Percentiles rank a stretch among this genome's conserved stretches.
Evolutionary conservation across 75 land plant genomes (phyloP).

Genomic region (Sequoiadendron giganteum): DNA sequence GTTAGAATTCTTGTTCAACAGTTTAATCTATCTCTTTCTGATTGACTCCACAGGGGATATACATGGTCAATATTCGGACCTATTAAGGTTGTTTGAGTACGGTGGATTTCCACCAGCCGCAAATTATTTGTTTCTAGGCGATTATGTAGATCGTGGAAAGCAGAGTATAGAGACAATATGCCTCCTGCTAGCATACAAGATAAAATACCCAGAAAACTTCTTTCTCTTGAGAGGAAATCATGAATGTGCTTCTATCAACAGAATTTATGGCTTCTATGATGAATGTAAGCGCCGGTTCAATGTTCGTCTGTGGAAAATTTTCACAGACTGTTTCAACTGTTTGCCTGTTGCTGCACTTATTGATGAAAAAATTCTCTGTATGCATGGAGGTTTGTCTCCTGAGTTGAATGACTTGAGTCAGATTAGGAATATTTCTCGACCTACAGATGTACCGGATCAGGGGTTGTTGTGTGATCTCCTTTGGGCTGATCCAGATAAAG

Average conservation of each 20-base stretch:
- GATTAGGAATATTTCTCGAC: conserved; percentile 48
- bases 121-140: conserved; percentile 62
- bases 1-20: neutral
- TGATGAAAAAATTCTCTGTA: conserved; percentile 64
- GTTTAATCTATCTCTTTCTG: neutral
- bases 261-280: conserved; percentile 70
- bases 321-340: conserved; percentile 68
- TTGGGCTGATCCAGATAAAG: conserved; percentile 70
- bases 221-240: conserved; percentile 65
- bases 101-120: conserved; percentile 56
- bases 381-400: conserved; percentile 75
- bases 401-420: conserved; percentile 53
- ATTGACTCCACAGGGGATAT: conserved; percentile 44
- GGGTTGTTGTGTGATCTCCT: conserved; percentile 60
- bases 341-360: conserved; percentile 61
- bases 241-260: conserved; percentile 66
- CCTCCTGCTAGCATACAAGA: conserved; percentile 61
- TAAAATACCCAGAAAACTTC: conserved; percentile 62
- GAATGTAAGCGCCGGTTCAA: conserved; percentile 69
- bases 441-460: conserved; percentile 59
- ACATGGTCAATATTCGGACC: conserved; percentile 65
- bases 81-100: conserved; percentile 51
- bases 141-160: conserved; percentile 69
- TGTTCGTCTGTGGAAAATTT: conserved; percentile 54
- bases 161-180: conserved; percentile 68